These are phyloP conservation scores for Cylindrotheca fusiformis DNA, from an alignment of 108 stramenopile species.

Conservation along the genomic window DNA sequence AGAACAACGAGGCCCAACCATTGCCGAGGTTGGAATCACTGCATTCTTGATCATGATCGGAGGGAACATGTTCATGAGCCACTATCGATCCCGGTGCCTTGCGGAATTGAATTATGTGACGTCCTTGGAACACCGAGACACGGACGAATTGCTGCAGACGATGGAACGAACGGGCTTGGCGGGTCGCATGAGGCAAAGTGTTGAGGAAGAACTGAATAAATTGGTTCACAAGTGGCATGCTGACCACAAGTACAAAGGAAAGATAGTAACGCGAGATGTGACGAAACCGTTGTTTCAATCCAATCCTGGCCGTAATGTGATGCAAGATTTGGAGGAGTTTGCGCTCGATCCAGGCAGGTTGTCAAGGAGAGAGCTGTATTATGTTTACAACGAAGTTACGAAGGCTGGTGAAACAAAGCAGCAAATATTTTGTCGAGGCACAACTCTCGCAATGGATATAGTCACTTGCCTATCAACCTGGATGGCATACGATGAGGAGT, in stretches of 20 bases:
- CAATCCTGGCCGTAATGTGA: not conserved
- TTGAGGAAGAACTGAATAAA: conserved; percentile 52
- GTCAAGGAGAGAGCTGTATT: conserved; percentile 60
- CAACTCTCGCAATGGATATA: conserved; percentile 48
- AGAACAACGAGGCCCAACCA: too few species aligned
- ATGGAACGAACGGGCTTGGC: conserved; percentile 48
- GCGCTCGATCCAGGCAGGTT: conserved; percentile 15
- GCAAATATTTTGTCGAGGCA: conserved; percentile 62
- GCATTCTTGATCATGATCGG: not conserved
- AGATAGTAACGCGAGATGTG: conserved; percentile 53
- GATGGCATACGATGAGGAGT: conserved; percentile 54
- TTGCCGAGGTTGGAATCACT: not conserved
- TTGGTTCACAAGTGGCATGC: conserved; percentile 57
- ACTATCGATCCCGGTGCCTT: too few species aligned
- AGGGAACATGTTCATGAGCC: too few species aligned
- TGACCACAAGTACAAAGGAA: conserved; percentile 51
- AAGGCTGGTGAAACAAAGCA: conserved; percentile 45
- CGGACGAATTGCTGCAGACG: conserved; percentile 16
- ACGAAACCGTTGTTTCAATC: conserved; percentile 42
- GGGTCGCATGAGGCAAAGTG: conserved; percentile 40
- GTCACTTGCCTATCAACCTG: conserved; percentile 47
- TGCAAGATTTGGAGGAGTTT: conserved; percentile 12
- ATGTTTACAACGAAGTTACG: conserved; percentile 59
- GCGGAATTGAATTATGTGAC: too few species aligned
- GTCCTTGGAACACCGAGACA: too few species aligned